Evolutionary conservation across 2,329 filamentous ascomycete species (phyloP), one percentile per base, ranked within the genome.

Genomic region (Chrysosporium queenslandicum): DNA sequence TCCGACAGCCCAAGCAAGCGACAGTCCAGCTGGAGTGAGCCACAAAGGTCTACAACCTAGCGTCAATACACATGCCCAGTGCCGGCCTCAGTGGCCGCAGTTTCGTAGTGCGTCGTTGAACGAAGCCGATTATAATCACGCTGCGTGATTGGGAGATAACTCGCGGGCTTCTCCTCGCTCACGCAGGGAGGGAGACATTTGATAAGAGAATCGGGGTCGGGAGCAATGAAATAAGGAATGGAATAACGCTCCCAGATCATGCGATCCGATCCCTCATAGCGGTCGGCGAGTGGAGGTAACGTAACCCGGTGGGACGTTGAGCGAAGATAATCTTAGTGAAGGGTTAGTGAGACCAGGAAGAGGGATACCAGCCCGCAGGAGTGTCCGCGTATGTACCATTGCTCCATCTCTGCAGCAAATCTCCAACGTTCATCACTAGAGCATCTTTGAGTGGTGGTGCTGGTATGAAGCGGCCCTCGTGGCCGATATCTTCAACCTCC

Each of bases 151-250:
- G 77, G 74, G 50, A 72, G 70, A 58, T 80, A 80, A 60, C 74
- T 77, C 36, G 73, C 67, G 1, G 73, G 70, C 47, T 71, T 66
- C 1, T 64, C 63, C 16, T 67, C 66, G 8, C 68, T 68, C 20
- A 65, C 67, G 56, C 74, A 77, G 4, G 71, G 71, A 0, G 72
- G 68, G 42, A 80, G 67, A 57, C 75, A 78, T 58, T 78, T 74
- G 48, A 82, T 75, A 7, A 76, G 63, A 2, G 71, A 66, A 40
- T 74, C 67, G 2, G 71, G 66, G 56, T 79, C 73, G 0, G 78
- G 75, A 4, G 68, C 65, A 29, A 81, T 68, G 52, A 82, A 82
- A 59, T 80, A 82, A 0, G 78, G 77, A 49, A 82, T 81, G 7
- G 79, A 81, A 56, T 78, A 82, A 12, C 79, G 66, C 18, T 73